Evolutionary conservation across 371 early-diverging fungal genomes (phyloP), one percentile per base, ranked within the genome.

Genomic region (Batkoa obscura): DNA sequence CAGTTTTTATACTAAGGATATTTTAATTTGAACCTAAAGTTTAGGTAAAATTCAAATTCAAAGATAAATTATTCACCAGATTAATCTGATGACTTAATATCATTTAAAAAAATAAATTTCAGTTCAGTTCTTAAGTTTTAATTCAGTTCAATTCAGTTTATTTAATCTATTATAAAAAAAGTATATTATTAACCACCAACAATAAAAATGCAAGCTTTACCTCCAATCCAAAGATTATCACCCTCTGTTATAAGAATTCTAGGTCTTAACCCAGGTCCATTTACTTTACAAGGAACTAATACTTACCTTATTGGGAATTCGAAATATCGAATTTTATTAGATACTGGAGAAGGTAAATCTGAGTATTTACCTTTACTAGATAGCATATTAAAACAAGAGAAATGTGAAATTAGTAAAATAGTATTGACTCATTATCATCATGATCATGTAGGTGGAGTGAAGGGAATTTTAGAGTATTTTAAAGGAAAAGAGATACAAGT

Each of bases 261-360:
- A 5, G 87, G 84, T 13, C 68, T 79, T 12, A 87, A 87, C 58
- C 86, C 88, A 0, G 74, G 81, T 35, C 72, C 71, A 55, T 81
- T 84, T 57, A 83, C 84, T 2, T 68, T 88, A 2, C 84, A 85
- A 66, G 80, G 90, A 33, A 88, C 94, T 43, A 93, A 93, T 61
- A 88, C 87, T 0, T 93, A 90, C 60, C 43, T 93, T n/a, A 68
- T 90, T 31, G 94, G 94, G 9, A 67, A 71, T 4, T 90, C 90
- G 0, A 46, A 68, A 12, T 59, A 64, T 34, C 79, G 87, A 33
- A 58, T 86, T 1, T 70, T 93, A 3, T 65, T 93, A 0, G 92
- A 93, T 56, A 77, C 84, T 3, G 94, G 90, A 30, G 78, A 84
- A 53, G 91, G 91, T 23, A 64, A 74, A 10, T 69, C 81, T 0